A percentile compares a stretch with the other conserved stretches of the same genome.
Conservation (phyloP, 208 protist genomes). For the Endotrypanum monterogeii region DNA sequence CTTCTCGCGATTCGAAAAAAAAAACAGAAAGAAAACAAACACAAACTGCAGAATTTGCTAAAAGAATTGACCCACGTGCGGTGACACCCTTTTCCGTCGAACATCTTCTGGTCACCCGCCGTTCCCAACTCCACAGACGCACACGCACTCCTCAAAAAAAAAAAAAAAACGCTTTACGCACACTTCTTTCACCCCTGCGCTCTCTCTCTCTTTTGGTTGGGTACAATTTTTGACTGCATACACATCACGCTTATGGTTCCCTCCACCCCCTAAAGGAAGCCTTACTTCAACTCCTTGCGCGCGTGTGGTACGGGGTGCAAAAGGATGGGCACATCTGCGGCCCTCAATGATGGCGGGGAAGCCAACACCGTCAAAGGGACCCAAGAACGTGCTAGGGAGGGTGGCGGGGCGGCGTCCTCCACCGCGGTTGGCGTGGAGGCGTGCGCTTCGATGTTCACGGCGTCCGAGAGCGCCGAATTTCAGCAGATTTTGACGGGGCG, state of each 20-base stretch:
- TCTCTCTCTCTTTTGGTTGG: too few species aligned
- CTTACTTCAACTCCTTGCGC: background rate
- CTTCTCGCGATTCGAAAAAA: background rate
- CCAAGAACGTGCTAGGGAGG: background rate
- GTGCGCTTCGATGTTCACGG: constrained; percentile 27
- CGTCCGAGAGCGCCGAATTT: constrained; percentile 49
- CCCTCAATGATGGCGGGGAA: background rate
- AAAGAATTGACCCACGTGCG: too few species aligned
- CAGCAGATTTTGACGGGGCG: constrained; percentile 57
- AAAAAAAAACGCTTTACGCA: too few species aligned
- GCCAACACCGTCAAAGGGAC: background rate
- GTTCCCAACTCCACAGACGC: too few species aligned
- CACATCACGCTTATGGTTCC: too few species aligned
- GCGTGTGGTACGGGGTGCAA: background rate
- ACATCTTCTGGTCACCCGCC: background rate
- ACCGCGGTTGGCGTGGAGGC: background rate
- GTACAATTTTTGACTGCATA: too few species aligned
- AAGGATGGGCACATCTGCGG: background rate
- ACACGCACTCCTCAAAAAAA: too few species aligned
- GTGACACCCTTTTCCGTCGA: background rate
- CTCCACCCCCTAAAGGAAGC: background rate
- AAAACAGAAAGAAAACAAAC: background rate
- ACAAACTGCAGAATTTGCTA: too few species aligned
- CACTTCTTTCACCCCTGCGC: too few species aligned
- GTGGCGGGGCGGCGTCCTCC: background rate